A percentile compares a stretch with the other conserved stretches of the same genome.
Conservation (phyloP, 2,329 filamentous ascomycete genomes). For the Chalaropsis thielavioides region DNA sequence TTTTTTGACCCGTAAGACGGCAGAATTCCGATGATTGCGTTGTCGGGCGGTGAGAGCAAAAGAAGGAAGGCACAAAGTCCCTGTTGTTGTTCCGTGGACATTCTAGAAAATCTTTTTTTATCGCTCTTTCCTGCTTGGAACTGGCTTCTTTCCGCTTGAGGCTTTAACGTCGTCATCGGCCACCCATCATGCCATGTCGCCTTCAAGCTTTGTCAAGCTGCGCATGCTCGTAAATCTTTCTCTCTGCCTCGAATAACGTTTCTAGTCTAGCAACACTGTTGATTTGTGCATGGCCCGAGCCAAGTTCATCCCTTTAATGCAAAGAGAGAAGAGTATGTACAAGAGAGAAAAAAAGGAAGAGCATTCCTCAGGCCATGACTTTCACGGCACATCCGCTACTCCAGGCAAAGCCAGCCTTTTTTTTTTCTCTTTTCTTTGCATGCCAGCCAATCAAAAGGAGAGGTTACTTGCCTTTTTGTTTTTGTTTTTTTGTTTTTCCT, state of each 20-base stretch:
- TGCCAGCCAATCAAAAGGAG: neutral
- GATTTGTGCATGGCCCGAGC: neutral
- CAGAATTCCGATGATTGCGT: neutral
- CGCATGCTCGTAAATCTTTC: neutral
- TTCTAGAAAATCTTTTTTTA: conserved; percentile 5
- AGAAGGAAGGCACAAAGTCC: neutral
- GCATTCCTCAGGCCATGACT: conserved; percentile 4
- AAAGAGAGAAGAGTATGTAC: neutral
- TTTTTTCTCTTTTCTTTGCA: neutral
- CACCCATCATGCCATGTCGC: neutral
- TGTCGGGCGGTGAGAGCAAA: conserved; percentile 1
- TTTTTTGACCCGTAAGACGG: neutral
- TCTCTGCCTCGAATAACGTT: neutral
- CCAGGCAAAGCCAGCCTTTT: neutral
- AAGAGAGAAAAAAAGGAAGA: neutral
- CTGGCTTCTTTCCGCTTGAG: neutral
- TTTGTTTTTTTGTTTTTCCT: neutral
- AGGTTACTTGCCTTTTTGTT: neutral
- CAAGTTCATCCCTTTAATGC: neutral
- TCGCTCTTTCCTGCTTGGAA: neutral
- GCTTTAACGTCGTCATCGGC: neutral
- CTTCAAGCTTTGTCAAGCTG: too few relatives aligned
- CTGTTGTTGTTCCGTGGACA: neutral
- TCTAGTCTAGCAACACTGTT: neutral
- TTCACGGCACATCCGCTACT: neutral